phyloP scores from a whole-genome alignment of 208 protist genomes.

The Trypanosoma lewisi region DNA sequence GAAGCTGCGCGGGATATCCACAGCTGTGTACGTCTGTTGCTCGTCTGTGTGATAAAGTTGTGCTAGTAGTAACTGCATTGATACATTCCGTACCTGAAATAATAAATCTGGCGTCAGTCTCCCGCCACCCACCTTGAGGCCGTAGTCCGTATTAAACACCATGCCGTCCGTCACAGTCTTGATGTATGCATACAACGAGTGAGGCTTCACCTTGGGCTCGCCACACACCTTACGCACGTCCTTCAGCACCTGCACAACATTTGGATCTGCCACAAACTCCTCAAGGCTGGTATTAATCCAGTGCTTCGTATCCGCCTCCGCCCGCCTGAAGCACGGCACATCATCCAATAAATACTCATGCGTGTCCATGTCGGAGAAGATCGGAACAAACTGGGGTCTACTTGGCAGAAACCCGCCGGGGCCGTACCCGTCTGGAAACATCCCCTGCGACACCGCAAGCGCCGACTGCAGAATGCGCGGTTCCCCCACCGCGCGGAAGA shows the following conservation, averaged over 20 bases:
- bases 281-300: conserved; percentile 51
- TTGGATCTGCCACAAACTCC: conserved; percentile 41
- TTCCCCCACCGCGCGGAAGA: conserved; percentile 83
- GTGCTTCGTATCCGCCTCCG: conserved; percentile 60
- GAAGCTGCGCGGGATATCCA: conserved; percentile 67
- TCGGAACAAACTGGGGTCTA: conserved; percentile 76
- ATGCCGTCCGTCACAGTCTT: conserved; percentile 81
- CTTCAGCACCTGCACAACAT: conserved; percentile 35
- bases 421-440: conserved; percentile 82
- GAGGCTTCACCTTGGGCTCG: conserved; percentile 23
- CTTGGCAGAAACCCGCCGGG: conserved; percentile 64
- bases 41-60: conserved; percentile 82
- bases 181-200: conserved; percentile 49
- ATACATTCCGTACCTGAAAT: conserved; percentile 67
- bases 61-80: conserved; percentile 63
- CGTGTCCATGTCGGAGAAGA: conserved; percentile 86
- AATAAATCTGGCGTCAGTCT: conserved; percentile 44
- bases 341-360: conserved; percentile 87
- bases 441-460: conserved; percentile 65
- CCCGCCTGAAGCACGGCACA: conserved; percentile 80
- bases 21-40: conserved; percentile 82
- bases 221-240: conserved; percentile 65
- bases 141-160: conserved; percentile 76
- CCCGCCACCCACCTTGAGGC: conserved; percentile 50
- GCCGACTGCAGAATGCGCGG: conserved; percentile 81